phyloP scores from a whole-genome alignment of 495 filamentous ascomycete species.

The Umbilicaria muhlenbergii region DNA sequence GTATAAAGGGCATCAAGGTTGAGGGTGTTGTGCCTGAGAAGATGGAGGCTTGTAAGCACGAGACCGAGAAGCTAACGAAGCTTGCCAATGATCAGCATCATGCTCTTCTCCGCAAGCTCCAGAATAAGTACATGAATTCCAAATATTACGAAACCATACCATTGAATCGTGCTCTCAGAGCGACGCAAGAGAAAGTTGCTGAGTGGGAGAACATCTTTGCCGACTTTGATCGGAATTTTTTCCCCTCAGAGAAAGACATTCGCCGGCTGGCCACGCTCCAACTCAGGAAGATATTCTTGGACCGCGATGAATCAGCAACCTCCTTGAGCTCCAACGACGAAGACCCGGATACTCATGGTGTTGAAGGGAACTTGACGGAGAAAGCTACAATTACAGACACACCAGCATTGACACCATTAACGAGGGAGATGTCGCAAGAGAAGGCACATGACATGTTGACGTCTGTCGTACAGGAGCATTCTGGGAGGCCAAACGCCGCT shows the following conservation, averaged over 20 bases:
- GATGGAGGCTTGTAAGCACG: conserved; percentile 58
- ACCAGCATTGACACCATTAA: conserved; percentile 16
- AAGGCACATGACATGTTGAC: conserved; percentile 52
- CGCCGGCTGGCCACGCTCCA: conserved; percentile 79
- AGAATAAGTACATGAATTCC: conserved; percentile 80
- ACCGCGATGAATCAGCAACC: conserved; percentile 60
- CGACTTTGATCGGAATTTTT: conserved; percentile 84
- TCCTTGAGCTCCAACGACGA: conserved; percentile 52
- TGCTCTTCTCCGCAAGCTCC: conserved; percentile 55
- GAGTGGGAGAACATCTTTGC: conserved; percentile 87
- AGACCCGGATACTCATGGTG: conserved; percentile 23
- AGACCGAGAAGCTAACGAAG: conserved; percentile 59
- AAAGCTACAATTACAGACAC: conserved; percentile 21
- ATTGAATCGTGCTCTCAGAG: conserved; percentile 70
- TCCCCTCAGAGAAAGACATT: conserved; percentile 96
- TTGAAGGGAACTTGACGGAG: conserved; percentile 28
- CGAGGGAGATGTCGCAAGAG: conserved; percentile 43
- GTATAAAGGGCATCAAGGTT: conserved; percentile 74
- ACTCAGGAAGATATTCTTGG: conserved; percentile 86
- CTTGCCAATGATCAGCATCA: conserved; percentile 69
- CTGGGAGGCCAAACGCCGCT: neutral
- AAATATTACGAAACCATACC: conserved; percentile 95
- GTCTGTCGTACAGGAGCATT: conserved; percentile 55
- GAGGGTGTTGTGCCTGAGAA: conserved; percentile 84
- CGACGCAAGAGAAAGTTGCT: conserved; percentile 80